Percentiles rank a stretch among this genome's conserved stretches.
Conservation (phyloP, 495 filamentous ascomycete species). For the Neurospora pannonica region DNA sequence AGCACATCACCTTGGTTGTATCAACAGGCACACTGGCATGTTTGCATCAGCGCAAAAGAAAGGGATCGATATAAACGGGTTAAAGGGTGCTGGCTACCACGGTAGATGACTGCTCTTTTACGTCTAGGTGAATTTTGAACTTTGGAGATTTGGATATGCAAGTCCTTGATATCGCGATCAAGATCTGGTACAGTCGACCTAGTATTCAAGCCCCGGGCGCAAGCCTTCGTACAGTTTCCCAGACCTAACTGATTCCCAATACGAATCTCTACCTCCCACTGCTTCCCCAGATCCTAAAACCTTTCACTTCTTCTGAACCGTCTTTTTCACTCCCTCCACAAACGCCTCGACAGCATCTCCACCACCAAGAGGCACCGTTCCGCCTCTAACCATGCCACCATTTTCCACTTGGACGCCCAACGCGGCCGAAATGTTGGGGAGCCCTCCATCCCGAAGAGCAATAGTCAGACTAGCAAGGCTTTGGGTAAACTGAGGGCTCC, state of each 20-base stretch:
- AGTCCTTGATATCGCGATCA: neutral
- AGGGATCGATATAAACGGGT: no score
- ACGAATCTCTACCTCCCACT: neutral
- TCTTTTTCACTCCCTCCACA: constrained; percentile 73
- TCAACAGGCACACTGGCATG: no score
- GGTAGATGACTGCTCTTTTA: neutral
- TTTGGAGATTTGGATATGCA: neutral
- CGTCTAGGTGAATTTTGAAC: no score
- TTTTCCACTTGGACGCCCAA: constrained; percentile 69
- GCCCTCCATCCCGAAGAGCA: constrained; percentile 83
- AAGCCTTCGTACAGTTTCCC: neutral
- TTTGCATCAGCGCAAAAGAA: no score
- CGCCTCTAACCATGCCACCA: constrained; percentile 67
- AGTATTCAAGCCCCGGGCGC: neutral
- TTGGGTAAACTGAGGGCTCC: constrained; percentile 84
- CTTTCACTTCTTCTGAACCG: constrained; percentile 47
- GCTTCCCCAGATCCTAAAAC: neutral
- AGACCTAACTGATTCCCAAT: neutral
- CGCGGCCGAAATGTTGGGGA: constrained; percentile 82
- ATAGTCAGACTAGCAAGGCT: constrained; percentile 74
- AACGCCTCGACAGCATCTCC: constrained; percentile 86
- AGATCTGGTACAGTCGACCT: neutral
- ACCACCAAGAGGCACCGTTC: constrained; percentile 74
- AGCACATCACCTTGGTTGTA: no score
- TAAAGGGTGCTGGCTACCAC: neutral